Evolutionary conservation across 495 filamentous ascomycete species (phyloP).

Genomic region (Glonium stellatum): DNA sequence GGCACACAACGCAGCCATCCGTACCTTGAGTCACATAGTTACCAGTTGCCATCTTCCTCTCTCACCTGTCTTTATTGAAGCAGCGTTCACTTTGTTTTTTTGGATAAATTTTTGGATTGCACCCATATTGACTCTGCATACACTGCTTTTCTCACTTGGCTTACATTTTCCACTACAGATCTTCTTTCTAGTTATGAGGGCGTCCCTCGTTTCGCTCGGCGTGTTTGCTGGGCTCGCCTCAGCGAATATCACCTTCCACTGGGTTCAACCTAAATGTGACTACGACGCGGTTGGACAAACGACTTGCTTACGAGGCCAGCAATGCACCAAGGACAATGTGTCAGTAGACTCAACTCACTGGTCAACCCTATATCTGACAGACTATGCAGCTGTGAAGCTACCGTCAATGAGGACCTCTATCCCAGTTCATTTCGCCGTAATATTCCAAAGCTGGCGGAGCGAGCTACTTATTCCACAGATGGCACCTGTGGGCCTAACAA

Average conservation of each 20-base stretch:
- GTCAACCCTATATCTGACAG: neutral
- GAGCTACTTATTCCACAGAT: conserved; percentile 30
- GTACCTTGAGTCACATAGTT: too few species aligned
- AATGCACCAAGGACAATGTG: conserved; percentile 20
- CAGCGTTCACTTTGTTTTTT: neutral
- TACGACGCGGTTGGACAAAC: neutral
- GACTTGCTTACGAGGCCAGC: conserved; percentile 21
- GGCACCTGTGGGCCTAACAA: conserved; percentile 32
- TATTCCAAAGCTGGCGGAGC: conserved; percentile 17
- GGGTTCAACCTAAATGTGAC: conserved; percentile 22
- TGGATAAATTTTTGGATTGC: neutral
- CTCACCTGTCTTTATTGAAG: neutral
- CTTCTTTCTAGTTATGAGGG: conserved; percentile 15
- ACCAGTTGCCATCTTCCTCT: too few species aligned
- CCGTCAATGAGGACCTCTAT: conserved; percentile 17
- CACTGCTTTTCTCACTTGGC: neutral
- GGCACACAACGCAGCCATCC: neutral
- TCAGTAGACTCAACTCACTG: conserved; percentile 1
- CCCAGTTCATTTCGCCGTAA: conserved; percentile 24
- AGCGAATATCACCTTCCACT: conserved; percentile 26
- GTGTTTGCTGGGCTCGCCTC: conserved; percentile 19
- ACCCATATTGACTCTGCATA: neutral
- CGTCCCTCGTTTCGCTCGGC: conserved; percentile 13
- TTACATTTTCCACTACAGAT: conserved; percentile 16
- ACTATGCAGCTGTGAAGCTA: conserved; percentile 19